Conservation (phyloP, 1,284 basidiomycete species). For the Ceratobasidium sp. region DNA sequence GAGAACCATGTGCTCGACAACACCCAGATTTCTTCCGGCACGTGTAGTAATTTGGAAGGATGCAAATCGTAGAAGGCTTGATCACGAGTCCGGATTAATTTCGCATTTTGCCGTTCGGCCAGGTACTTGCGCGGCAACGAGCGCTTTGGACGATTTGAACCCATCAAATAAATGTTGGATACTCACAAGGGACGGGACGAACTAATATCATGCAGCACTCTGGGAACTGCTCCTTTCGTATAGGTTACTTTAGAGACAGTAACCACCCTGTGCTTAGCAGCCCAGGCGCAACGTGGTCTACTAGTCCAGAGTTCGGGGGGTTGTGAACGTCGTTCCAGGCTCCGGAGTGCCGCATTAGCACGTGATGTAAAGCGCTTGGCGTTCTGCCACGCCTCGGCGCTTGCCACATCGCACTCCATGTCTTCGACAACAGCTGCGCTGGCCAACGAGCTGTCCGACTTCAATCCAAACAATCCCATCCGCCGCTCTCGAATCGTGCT, state of each 20-base stretch:
- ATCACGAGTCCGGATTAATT: not conserved
- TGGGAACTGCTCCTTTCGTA: too few relatives aligned
- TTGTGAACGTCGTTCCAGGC: too few relatives aligned
- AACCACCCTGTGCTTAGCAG: too few relatives aligned
- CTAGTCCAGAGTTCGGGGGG: too few relatives aligned
- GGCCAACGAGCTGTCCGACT: not conserved
- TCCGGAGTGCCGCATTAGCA: too few relatives aligned
- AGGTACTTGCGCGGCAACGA: not conserved
- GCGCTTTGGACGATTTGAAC: not conserved
- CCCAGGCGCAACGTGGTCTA: too few relatives aligned
- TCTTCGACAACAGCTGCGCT: slow-evolving; percentile 6
- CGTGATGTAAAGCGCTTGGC: too few relatives aligned
- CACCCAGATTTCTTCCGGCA: not conserved
- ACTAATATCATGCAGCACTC: not conserved
- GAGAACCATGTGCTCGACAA: slow-evolving; percentile 8
- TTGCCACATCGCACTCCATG: not conserved
- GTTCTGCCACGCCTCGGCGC: too few relatives aligned
- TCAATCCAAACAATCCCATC: slow-evolving; percentile 18
- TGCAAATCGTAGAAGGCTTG: not conserved
- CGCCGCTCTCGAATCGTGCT: slow-evolving; percentile 36
- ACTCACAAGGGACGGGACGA: not conserved
- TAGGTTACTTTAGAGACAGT: too few relatives aligned
- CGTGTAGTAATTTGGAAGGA: not conserved
- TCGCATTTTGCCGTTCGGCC: slow-evolving; percentile 6
- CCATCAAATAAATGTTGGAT: not conserved